Evolutionary conservation across 345 rosid genomes (phyloP).

Genomic region (Hypericum androsaemum): DNA sequence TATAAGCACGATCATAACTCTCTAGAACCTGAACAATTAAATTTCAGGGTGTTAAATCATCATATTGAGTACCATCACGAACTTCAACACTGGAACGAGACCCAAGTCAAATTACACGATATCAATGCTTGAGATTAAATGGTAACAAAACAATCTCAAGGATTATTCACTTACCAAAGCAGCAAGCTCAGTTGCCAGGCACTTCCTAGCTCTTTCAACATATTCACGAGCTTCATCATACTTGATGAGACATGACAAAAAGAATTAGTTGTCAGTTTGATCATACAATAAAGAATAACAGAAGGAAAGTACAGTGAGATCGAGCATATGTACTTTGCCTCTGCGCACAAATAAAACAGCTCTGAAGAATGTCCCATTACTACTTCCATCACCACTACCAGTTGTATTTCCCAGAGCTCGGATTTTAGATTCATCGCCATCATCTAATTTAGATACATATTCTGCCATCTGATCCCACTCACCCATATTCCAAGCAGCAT

Average conservation of each 20-base stretch:
- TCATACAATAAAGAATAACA: neutral
- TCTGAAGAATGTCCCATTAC: conserved; percentile 91
- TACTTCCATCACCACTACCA: conserved; percentile 85
- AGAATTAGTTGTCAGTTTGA: neutral
- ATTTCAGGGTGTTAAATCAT: neutral
- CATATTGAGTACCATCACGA: neutral
- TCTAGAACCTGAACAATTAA: conserved; percentile 65
- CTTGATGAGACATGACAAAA: conserved; percentile 27
- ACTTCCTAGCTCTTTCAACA: conserved; percentile 92
- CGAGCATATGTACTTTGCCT: conserved; percentile 43
- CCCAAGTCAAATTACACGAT: neutral
- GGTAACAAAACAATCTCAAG: no score
- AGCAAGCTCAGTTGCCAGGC: conserved; percentile 97
- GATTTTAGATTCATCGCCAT: conserved; percentile 89
- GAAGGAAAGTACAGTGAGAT: neutral
- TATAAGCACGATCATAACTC: conserved; percentile 97
- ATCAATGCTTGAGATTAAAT: no score
- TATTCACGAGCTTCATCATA: conserved; percentile 90
- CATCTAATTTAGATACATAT: conserved; percentile 86
- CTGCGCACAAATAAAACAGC: conserved; percentile 80
- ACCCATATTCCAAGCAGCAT: conserved; percentile 99
- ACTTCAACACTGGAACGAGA: neutral
- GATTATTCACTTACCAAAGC: conserved; percentile 59
- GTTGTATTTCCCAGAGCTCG: conserved; percentile 77
- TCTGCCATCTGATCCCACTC: conserved; percentile 99